These are phyloP conservation scores for Venturiaceae sp. DNA, from an alignment of 2,329 filamentous ascomycete genomes.

Conservation along the genomic window DNA sequence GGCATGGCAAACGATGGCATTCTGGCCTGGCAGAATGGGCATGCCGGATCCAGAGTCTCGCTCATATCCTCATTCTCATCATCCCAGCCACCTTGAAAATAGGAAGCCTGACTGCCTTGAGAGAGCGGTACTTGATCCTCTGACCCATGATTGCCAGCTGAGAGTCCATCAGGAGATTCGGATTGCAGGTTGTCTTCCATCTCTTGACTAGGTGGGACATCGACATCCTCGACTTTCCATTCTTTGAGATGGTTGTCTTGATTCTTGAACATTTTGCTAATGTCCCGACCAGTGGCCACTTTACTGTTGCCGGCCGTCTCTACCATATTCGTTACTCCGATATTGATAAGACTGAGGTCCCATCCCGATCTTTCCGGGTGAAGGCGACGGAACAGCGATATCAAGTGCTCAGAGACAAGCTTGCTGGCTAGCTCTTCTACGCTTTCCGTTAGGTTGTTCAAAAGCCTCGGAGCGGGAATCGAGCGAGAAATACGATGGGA, in stretches of 20 bases:
- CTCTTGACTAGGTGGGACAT: conserved; percentile 20
- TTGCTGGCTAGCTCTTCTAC: conserved; percentile 54
- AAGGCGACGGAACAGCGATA: conserved; percentile 65
- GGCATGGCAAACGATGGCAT: conserved; percentile 50
- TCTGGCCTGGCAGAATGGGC: conserved; percentile 40
- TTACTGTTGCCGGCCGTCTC: conserved; percentile 34
- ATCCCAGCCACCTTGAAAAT: conserved; percentile 11
- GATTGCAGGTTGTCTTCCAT: conserved; percentile 8
- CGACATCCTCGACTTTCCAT: conserved; percentile 48
- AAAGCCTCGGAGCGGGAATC: conserved; percentile 59
- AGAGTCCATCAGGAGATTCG: neutral
- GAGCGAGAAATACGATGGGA: conserved; percentile 70
- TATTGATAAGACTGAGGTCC: conserved; percentile 76
- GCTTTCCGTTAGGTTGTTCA: conserved; percentile 54
- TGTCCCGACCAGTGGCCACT: conserved; percentile 57
- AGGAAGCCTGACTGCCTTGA: conserved; percentile 9
- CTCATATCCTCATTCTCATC: conserved; percentile 10
- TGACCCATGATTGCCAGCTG: neutral
- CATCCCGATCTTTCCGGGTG: conserved; percentile 61
- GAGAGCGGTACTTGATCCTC: conserved; percentile 12
- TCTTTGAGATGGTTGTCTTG: conserved; percentile 62
- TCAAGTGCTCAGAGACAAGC: conserved; percentile 57
- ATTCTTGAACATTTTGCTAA: conserved; percentile 69
- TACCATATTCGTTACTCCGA: conserved; percentile 79
- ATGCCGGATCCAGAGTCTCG: conserved; percentile 24